Conservation (phyloP, 495 filamentous ascomycete species). For the Staphylotrichum longicolle region DNA sequence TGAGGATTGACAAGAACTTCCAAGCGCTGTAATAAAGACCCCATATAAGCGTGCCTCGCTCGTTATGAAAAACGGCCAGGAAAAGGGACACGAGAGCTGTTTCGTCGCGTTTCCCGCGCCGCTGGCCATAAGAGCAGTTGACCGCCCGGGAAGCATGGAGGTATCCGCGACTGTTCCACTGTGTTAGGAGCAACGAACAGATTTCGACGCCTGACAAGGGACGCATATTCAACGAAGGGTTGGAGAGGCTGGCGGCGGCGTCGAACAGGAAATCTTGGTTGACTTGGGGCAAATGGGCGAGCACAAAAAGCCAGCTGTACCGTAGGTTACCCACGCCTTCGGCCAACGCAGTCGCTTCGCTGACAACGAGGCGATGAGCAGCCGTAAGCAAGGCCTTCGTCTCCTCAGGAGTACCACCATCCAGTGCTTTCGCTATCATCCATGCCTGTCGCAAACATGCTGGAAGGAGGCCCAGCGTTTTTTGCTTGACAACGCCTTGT, state of each 20-base stretch:
- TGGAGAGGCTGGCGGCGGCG: slow-evolving; percentile 11
- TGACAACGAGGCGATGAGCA: slow-evolving; percentile 19
- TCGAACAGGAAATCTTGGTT: slow-evolving; percentile 22
- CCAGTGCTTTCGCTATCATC: slow-evolving; percentile 15
- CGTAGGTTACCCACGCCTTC: slow-evolving; percentile 8
- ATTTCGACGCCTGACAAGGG: slow-evolving; percentile 23
- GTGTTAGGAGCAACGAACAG: slow-evolving; percentile 28
- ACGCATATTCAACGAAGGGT: neutral
- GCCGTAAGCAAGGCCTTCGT: slow-evolving; percentile 20
- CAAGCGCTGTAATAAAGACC: slow-evolving; percentile 24
- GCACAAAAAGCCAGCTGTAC: slow-evolving; percentile 32
- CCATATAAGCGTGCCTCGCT: no score
- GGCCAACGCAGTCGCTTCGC: neutral
- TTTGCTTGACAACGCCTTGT: neutral
- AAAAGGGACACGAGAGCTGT: slow-evolving; percentile 31
- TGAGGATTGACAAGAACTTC: slow-evolving; percentile 22
- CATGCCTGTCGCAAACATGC: slow-evolving; percentile 8
- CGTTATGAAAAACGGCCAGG: slow-evolving; percentile 22
- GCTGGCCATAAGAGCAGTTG: slow-evolving; percentile 9
- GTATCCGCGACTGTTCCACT: slow-evolving; percentile 33
- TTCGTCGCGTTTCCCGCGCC: slow-evolving; percentile 16
- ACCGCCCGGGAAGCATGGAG: slow-evolving; percentile 3
- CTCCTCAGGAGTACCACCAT: slow-evolving; percentile 9
- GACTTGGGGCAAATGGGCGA: slow-evolving; percentile 30
- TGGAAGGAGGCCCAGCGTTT: neutral